These are phyloP conservation scores for Graphium sp. DNA, from an alignment of 2,329 filamentous ascomycete genomes.

Conservation along the genomic window DNA sequence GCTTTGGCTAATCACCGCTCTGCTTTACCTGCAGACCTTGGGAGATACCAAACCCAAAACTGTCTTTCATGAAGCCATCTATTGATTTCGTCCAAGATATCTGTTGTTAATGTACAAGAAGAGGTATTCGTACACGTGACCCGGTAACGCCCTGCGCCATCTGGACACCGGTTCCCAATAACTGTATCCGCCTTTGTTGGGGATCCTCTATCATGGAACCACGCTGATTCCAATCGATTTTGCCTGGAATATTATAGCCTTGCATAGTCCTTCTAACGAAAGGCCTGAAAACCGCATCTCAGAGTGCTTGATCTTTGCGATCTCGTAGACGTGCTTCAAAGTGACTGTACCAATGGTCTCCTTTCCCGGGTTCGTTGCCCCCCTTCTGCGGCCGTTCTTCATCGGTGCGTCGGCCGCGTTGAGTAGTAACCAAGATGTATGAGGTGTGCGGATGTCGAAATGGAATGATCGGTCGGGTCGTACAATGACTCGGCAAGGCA, in stretches of 20 bases:
- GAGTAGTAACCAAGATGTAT: conserved; percentile 81
- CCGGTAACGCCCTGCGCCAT: too few species aligned
- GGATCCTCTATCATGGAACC: conserved; percentile 47
- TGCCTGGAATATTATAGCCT: conserved; percentile 56
- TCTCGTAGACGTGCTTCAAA: conserved; percentile 93
- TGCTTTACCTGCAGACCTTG: too few species aligned
- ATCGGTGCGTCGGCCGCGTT: conserved; percentile 61
- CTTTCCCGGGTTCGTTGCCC: conserved; percentile 56
- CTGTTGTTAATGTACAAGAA: too few species aligned
- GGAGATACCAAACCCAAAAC: too few species aligned
- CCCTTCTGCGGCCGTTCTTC: conserved; percentile 65
- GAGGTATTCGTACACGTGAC: too few species aligned
- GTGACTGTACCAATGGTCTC: conserved; percentile 74
- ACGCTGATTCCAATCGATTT: conserved; percentile 62
- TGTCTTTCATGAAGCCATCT: too few species aligned
- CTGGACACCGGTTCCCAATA: too few species aligned
- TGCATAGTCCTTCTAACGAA: conserved; percentile 54
- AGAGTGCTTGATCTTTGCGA: conserved; percentile 85
- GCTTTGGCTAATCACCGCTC: too few species aligned
- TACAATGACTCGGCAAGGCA: conserved; percentile 81
- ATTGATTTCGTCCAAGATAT: too few species aligned
- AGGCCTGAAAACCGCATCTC: conserved; percentile 60
- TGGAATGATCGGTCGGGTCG: conserved; percentile 84
- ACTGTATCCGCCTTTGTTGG: too few species aligned
- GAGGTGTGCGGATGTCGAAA: conserved; percentile 86